phyloP scores from a whole-genome alignment of 148 eudicot species.

The Silene latifolia region DNA sequence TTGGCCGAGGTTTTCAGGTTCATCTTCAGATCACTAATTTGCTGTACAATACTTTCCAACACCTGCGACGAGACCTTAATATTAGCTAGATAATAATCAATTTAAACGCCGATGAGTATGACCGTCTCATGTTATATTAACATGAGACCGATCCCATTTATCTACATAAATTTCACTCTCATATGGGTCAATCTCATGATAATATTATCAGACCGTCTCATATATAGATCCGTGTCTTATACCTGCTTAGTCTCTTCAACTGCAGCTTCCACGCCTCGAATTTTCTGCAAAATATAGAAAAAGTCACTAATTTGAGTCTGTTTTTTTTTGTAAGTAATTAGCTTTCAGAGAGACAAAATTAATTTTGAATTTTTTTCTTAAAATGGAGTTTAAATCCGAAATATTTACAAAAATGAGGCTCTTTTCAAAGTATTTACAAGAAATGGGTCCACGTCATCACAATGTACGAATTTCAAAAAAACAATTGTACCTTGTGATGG shows the following conservation, averaged over 20 bases:
- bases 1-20: slow-evolving; percentile 7
- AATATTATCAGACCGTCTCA: not conserved
- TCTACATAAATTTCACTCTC: no score
- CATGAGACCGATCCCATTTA: no score
- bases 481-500: no score
- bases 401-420: no score
- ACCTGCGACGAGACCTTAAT: slow-evolving; percentile 14
- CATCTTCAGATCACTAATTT: slow-evolving; percentile 34
- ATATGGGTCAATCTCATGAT: not conserved
- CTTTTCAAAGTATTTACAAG: no score
- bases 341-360: not conserved
- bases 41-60: slow-evolving; percentile 33
- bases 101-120: not conserved
- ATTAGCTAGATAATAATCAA: not conserved
- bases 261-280: slow-evolving; percentile 36
- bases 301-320: not conserved
- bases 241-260: slow-evolving; percentile 42
- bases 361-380: no score
- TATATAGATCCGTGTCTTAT: not conserved
- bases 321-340: not conserved
- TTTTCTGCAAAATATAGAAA: slow-evolving; percentile 33
- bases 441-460: no score
- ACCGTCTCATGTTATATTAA: no score
- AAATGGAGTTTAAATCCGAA: no score
- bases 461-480: no score